Percentiles rank a stretch among this genome's conserved stretches.
Evolutionary conservation across 2,329 filamentous ascomycete species (phyloP).

Genomic region (Trichoderma harzianum): DNA sequence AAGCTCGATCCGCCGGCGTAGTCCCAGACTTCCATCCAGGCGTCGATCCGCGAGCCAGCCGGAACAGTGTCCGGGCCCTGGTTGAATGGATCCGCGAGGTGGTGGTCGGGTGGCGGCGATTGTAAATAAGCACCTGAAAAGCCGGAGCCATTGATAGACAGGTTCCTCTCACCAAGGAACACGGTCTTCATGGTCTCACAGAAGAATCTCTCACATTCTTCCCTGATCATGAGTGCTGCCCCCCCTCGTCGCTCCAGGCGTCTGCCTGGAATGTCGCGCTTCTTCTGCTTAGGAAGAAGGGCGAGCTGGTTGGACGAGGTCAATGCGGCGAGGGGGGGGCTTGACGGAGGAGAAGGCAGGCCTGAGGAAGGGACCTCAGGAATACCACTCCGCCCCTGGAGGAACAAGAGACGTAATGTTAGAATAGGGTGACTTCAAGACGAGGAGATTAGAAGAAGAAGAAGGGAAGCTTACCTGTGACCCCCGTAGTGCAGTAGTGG

Average conservation of each 20-base stretch:
- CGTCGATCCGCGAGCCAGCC: slow-evolving; percentile 43
- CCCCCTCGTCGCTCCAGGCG: slow-evolving; percentile 67
- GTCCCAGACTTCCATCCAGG: slow-evolving; percentile 79
- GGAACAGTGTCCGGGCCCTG: slow-evolving; percentile 28
- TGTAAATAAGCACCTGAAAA: slow-evolving; percentile 69
- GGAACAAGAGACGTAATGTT: not conserved
- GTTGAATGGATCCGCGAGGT: slow-evolving; percentile 37
- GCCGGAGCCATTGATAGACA: slow-evolving; percentile 74
- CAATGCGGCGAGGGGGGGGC: slow-evolving; percentile 80
- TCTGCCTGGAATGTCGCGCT: slow-evolving; percentile 40
- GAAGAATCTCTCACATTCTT: slow-evolving; percentile 99
- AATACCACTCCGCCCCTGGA: slow-evolving; percentile 83
- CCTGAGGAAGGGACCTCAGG: slow-evolving; percentile 87
- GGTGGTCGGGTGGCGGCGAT: slow-evolving; percentile 53
- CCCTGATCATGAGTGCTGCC: slow-evolving; percentile 94
- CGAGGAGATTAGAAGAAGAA: not conserved
- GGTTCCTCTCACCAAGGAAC: slow-evolving; percentile 94
- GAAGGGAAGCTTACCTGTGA: slow-evolving; percentile 57
- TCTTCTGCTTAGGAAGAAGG: slow-evolving; percentile 56
- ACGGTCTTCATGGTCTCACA: slow-evolving; percentile 90
- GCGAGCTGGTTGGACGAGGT: slow-evolving; percentile 66
- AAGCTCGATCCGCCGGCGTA: slow-evolving; percentile 82
- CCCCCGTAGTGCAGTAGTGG: slow-evolving; percentile 94
- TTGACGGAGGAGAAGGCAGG: slow-evolving; percentile 79
- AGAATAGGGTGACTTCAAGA: not conserved